Evolutionary conservation across 1,284 basidiomycete genomes (phyloP), one percentile per base, ranked within the genome.

Genomic region (Tetrapyrgos nigripes): DNA sequence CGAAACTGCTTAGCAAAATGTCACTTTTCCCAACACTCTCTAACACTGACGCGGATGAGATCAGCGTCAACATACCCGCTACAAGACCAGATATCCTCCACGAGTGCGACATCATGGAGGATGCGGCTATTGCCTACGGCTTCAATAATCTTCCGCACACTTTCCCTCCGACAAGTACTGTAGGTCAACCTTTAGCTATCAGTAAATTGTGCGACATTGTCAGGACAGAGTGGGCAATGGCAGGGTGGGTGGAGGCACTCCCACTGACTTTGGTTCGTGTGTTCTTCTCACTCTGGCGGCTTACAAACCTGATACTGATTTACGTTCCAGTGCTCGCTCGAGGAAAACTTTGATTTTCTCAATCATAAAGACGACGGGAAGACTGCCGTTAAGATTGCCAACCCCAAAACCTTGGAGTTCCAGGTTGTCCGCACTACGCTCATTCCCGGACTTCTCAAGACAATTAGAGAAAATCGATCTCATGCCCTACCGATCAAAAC

Each of bases 71-170:
- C 40, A 85, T 99, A 33, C 97, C 97, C 1, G 84, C 92, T 28
- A 98, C 96, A 11, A 87, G 97, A 47, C 95, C 97, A 1, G 97
- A 99, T 71, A 97, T 99, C 64, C 80, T 99, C 59, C 97, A 99
- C 73, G 96, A 98, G 75, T 98, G 96, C 70, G 97, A 99, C 74
- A 85, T 99, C 68, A 94, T 99, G 90, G 97, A 99, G 73, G 97
- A 99, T 67, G 94, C 92, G 1, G 97, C 97, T 4, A 96, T 99
- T 63, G 97, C 95, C 0, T 98, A 96, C 71, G 97, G 97, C 1
- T 99, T 96, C 82, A 98, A 99, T 80, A 97, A 97, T 70, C 83
- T 99, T 46, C 94, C 94, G 2, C 86, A 92, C 66, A 89, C 88
- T 11, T 96, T 98, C 86, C 97, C 97, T 1, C 78, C 87, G 2